These are phyloP conservation scores for Primulina eburnea DNA, from an alignment of 257 asterid genomes.

Conservation along the genomic window DNA sequence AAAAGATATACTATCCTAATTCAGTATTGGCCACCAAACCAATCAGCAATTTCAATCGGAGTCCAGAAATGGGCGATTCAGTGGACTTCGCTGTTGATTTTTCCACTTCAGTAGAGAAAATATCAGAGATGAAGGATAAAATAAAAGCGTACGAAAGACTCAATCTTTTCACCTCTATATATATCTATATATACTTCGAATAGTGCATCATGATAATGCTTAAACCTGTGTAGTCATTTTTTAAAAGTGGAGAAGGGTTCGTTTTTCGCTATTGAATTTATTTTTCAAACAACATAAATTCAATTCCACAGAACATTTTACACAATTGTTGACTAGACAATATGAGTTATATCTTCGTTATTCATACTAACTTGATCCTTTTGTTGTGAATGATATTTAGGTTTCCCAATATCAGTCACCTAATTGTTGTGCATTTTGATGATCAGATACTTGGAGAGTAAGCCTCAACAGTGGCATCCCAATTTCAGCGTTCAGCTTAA, in stretches of 20 bases:
- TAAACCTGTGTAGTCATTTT: not conserved
- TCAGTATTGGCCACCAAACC: slow-evolving; percentile 52
- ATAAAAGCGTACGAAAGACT: slow-evolving; percentile 50
- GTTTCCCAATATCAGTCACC: not conserved
- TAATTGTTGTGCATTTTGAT: not conserved
- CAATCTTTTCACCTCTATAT: not conserved
- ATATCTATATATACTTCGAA: not conserved
- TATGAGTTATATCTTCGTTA: not conserved
- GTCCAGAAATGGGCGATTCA: slow-evolving; percentile 73
- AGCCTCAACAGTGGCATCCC: slow-evolving; percentile 64
- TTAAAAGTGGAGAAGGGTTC: not conserved
- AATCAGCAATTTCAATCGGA: slow-evolving; percentile 59
- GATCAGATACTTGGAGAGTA: slow-evolving; percentile 70
- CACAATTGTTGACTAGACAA: not conserved
- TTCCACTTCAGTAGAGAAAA: slow-evolving; percentile 61
- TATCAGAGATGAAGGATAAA: slow-evolving; percentile 56
- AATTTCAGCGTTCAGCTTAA: slow-evolving; percentile 47
- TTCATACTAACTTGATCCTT: not conserved
- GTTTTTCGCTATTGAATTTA: too few species aligned
- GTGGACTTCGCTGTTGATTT: slow-evolving; percentile 76
- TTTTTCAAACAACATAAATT: not conserved
- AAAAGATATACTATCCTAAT: slow-evolving; percentile 64
- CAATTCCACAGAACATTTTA: not conserved
- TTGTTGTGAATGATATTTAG: too few species aligned
- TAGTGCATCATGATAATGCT: not conserved